Evolutionary conservation across 225 moss, liverwort and hornwort genomes (phyloP).

Genomic region (Physcomitrellopsis africana): DNA sequence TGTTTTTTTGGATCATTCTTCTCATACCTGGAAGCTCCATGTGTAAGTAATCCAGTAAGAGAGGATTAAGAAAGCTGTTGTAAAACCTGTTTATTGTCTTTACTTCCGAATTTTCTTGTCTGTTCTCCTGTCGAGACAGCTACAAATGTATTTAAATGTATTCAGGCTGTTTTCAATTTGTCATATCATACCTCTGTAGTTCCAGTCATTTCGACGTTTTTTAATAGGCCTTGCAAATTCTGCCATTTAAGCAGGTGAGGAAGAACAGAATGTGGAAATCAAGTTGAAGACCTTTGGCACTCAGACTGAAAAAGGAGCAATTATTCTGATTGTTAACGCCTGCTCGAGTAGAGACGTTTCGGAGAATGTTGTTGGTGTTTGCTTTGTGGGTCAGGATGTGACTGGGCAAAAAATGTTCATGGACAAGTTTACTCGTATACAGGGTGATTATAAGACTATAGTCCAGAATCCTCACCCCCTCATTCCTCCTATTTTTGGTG

Average conservation of each 20-base stretch:
- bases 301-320: slow-evolving; percentile 48
- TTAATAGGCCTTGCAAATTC: background rate
- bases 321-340: slow-evolving; percentile 55
- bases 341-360: slow-evolving; percentile 60
- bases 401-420: slow-evolving; percentile 63
- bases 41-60: background rate
- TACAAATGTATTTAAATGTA: background rate
- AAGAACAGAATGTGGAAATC: slow-evolving; percentile 62
- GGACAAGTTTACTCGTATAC: slow-evolving; percentile 62
- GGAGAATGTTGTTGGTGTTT: slow-evolving; percentile 63
- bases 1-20: slow-evolving; percentile 8
- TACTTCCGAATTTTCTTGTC: slow-evolving; percentile 11
- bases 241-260: slow-evolving; percentile 43
- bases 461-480: slow-evolving; percentile 61
- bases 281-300: slow-evolving; percentile 56
- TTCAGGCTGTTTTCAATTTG: background rate
- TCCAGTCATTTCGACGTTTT: too few relatives aligned
- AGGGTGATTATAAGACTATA: slow-evolving; percentile 59
- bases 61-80: background rate
- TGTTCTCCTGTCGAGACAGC: background rate
- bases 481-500: slow-evolving; percentile 62
- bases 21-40: background rate
- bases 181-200: slow-evolving; percentile 7
- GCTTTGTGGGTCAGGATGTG: slow-evolving; percentile 65
- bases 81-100: background rate